Base-by-base conservation (phyloP, 345 rosid species). In the Geranium rotundifolium region DNA sequence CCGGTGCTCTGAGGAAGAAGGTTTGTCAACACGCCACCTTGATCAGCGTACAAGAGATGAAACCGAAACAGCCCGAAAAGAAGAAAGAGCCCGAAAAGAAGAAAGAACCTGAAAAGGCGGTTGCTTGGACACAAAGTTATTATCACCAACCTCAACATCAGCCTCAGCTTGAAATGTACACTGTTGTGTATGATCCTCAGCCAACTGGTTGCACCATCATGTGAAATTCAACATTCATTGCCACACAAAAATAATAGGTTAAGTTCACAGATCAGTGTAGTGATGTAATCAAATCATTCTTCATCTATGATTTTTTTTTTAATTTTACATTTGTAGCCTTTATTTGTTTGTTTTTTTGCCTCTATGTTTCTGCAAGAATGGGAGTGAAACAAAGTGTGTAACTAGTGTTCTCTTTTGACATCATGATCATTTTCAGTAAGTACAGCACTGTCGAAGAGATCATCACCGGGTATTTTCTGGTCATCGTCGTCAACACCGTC, bases 401-500 rank as follows among this genome's bases (percentile, higher is more conserved):
- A 60, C 80, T 75, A 75, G 57, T 57, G 63, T 69, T 69, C 54
- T 62, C 1, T 29, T 37, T 55, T 58, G 63, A 57, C 59, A 65
- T 71, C 71, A 59, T 69, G 59, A 55, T 74, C 70, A 61, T 71
- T 79, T 68, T 69, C 86, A 64, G 79, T 71, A 72, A 63, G 65
- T 68, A 77, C 73, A 84, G 67, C 67, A 63, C 74, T 79, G 77
- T 78, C 86, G 3, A 77, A 71, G 52, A 73, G 72, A 65, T 37
- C 63, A 70, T 69, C 52, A 46, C 52, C 52, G 14, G 77, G 59
- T 61, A 69, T 65, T 41, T 69, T 76, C 49, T 72, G 71, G 55
- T 68, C 69, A 23, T 70, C 71, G 64, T 80, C 78, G 19, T 61
- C 84, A 56, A 82, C 84, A 34, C 50, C 29, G 15, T 74, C 65